Evolutionary conservation across 2,329 filamentous ascomycete genomes (phyloP).

Genomic region (Xylaria sp.): DNA sequence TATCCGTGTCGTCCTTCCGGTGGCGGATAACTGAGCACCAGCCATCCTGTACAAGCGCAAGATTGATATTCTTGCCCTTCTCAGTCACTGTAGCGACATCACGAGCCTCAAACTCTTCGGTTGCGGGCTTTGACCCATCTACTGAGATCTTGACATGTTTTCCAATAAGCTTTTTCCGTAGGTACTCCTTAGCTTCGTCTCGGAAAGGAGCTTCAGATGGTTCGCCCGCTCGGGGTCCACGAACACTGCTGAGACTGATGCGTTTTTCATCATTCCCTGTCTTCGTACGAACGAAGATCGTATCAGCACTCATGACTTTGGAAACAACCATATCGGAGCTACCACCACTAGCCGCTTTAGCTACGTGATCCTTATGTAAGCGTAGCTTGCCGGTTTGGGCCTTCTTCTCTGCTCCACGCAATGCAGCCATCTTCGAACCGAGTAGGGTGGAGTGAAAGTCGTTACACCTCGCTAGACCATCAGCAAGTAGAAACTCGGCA

Average conservation of each 20-base stretch:
- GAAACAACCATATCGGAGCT: slow-evolving; percentile 84
- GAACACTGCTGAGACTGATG: slow-evolving; percentile 90
- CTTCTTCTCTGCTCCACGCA: slow-evolving; percentile 86
- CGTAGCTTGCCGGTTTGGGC: slow-evolving; percentile 82
- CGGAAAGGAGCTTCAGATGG: slow-evolving; percentile 87
- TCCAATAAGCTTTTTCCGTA: slow-evolving; percentile 92
- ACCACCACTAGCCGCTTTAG: slow-evolving; percentile 70
- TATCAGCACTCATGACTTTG: slow-evolving; percentile 89
- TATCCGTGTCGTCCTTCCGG: slow-evolving; percentile 91
- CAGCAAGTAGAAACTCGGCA: slow-evolving; percentile 87
- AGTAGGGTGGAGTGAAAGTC: slow-evolving; percentile 96
- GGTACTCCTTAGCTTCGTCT: slow-evolving; percentile 94
- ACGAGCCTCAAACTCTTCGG: slow-evolving; percentile 90
- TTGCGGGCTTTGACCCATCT: slow-evolving; percentile 89
- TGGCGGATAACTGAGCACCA: slow-evolving; percentile 95
- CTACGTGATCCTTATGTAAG: slow-evolving; percentile 83
- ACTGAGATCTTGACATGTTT: slow-evolving; percentile 92
- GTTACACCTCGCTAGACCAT: slow-evolving; percentile 89
- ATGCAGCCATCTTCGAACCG: slow-evolving; percentile 84
- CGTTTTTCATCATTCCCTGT: slow-evolving; percentile 82
- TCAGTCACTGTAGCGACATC: slow-evolving; percentile 90
- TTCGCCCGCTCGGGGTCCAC: slow-evolving; percentile 90
- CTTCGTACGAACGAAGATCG: slow-evolving; percentile 86
- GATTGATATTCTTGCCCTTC: slow-evolving; percentile 86
- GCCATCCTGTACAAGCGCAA: slow-evolving; percentile 88